These are phyloP conservation scores for Neurospora africana DNA, from an alignment of 495 filamentous ascomycete genomes.

Conservation along the genomic window DNA sequence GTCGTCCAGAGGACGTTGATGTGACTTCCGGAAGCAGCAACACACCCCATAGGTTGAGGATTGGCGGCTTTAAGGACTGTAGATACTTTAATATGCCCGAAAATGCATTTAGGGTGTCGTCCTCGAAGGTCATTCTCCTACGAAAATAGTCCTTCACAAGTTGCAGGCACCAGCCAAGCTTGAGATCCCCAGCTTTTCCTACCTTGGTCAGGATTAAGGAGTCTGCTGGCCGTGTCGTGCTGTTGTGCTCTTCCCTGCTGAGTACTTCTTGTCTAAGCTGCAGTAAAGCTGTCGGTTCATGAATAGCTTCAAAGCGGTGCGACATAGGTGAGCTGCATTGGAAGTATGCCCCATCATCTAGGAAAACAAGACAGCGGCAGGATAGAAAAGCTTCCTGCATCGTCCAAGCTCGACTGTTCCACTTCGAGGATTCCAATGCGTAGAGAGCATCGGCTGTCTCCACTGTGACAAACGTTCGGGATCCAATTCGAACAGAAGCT, in stretches of 20 bases:
- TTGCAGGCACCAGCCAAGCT: background rate
- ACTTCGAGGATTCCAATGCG: background rate
- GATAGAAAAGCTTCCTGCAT: background rate
- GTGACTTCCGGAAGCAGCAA: background rate
- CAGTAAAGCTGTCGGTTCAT: background rate
- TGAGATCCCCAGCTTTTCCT: background rate
- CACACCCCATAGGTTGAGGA: background rate
- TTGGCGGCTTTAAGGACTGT: background rate
- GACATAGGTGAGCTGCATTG: conserved; percentile 12
- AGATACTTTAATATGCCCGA: background rate
- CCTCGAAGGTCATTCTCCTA: background rate
- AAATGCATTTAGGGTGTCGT: background rate
- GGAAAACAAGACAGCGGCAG: conserved; percentile 1
- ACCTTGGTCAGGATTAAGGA: background rate
- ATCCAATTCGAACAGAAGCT: background rate
- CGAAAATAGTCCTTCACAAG: background rate
- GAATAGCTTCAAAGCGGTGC: background rate
- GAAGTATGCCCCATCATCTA: conserved; percentile 24
- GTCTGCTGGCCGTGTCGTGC: no score
- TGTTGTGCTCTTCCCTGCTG: no score
- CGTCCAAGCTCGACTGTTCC: background rate
- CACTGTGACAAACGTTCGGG: background rate
- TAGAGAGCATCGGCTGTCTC: background rate
- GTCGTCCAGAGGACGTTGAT: background rate
- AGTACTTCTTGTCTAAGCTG: background rate